Evolutionary conservation across 192 early-diverging fungal genomes (phyloP), one percentile per base, ranked within the genome.

Genomic region (Mortierella claussenii): DNA sequence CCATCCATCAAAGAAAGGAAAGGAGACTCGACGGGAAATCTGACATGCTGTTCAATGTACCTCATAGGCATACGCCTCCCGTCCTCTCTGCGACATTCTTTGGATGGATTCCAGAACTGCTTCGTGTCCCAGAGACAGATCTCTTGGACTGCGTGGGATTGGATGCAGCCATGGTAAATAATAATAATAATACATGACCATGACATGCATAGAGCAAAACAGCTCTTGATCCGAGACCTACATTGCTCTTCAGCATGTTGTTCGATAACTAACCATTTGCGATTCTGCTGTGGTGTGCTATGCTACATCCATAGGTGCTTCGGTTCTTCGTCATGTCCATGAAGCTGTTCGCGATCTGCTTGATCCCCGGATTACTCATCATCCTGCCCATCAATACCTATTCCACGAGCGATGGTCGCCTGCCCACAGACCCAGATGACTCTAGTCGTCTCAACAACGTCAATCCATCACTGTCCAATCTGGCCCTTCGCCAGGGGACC

Each of bases 121-220:
- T 84, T 1, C 49, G 60, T 23, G 83, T 84, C 10, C 54, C 78
- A 17, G 75, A 88, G 55, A 43, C 69, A 0, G 82, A 74, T 24
- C 40, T 88, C 9, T 46, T 88, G 10, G 80, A 88, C 15, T 74
- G 79, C 57, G 84, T 86, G 7, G 86, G 86, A 27, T 69, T 88
- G 24, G 86, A 88, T 73, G 86, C 86, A 45, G 84, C 78, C 12
- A 83, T 88, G 78, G 85, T 85, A 82, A 50, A 40, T 32, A 42
- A 32, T 28, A 11, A 20, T 28, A 18, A 18, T 27, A 43, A 13
- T 10, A 3, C 54, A 20, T n/a, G n/a, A n/a, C n/a, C n/a, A n/a
- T n/a, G n/a, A n/a, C n/a, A n/a, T n/a, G n/a, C n/a, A n/a, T n/a
- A n/a, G n/a, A n/a, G n/a, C n/a, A n/a, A n/a, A n/a, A n/a, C n/a